Conservation (phyloP, 129 eudicot genomes). For the Heracleum sosnowskyi region DNA sequence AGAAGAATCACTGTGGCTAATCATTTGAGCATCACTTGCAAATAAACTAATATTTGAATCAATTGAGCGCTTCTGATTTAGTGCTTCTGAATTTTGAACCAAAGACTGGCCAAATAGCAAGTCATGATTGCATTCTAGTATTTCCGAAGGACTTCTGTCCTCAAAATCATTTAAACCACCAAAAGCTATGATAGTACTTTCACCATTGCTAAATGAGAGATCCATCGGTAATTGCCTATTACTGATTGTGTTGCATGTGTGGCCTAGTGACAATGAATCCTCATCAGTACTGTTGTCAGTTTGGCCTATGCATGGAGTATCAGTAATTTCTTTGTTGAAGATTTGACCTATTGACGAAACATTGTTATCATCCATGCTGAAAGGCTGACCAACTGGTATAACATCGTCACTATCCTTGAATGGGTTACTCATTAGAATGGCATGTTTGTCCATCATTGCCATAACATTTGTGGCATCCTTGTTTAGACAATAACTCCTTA, state of each 20-base stretch:
- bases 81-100: conserved; percentile 25
- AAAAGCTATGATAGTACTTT: conserved; percentile 42
- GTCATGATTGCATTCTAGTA: conserved; percentile 41
- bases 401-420: conserved; percentile 25
- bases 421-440: conserved; percentile 21
- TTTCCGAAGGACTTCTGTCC: not conserved
- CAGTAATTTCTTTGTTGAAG: conserved; percentile 31
- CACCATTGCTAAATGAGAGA: conserved; percentile 27
- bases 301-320: conserved; percentile 34
- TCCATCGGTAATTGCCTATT: conserved; percentile 15
- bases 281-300: conserved; percentile 17
- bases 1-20: not conserved
- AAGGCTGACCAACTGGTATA: conserved; percentile 30
- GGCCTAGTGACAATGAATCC: conserved; percentile 6
- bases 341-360: conserved; percentile 40
- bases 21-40: conserved; percentile 31
- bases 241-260: conserved; percentile 4
- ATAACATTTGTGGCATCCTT: conserved; percentile 25
- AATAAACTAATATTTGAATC: conserved; percentile 28
- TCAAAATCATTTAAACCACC: conserved; percentile 17
- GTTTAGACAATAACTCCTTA: conserved; percentile 25
- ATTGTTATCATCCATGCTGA: conserved; percentile 29
- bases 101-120: conserved; percentile 46
- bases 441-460: conserved; percentile 24
- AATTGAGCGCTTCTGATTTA: conserved; percentile 34